Conservation (phyloP, 2,329 filamentous ascomycete species). For the Scedosporium apiospermum region DNA sequence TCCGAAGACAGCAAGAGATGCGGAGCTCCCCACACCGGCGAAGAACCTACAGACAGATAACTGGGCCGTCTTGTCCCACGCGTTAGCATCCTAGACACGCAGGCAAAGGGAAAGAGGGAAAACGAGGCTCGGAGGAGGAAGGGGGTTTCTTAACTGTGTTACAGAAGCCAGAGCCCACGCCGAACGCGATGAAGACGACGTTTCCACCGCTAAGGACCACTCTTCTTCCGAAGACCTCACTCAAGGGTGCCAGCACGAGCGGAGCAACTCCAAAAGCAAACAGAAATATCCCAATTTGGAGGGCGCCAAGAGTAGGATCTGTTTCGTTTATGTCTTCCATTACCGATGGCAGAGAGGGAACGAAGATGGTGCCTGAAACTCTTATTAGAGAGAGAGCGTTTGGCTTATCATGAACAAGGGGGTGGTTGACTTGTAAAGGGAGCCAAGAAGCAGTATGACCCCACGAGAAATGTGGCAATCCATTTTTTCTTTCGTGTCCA, state of each 20-base stretch:
- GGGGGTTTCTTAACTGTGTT: not conserved
- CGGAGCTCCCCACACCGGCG: conserved; percentile 3
- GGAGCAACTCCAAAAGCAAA: conserved; percentile 2
- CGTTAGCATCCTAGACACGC: not conserved
- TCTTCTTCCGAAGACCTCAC: conserved; percentile 5
- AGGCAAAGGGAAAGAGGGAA: not conserved
- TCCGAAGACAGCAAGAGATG: conserved; percentile 1
- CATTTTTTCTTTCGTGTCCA: conserved; percentile 1
- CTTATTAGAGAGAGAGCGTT: too few species aligned
- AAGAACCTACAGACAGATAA: conserved; percentile 4
- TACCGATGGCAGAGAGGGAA: not conserved
- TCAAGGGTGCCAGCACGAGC: conserved; percentile 5
- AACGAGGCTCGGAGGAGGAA: too few species aligned
- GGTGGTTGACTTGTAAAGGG: conserved; percentile 5
- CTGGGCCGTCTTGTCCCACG: not conserved
- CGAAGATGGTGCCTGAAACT: conserved; percentile 5
- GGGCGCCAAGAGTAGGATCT: not conserved
- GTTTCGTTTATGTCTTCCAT: not conserved
- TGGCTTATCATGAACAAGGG: not conserved
- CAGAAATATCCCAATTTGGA: conserved; percentile 5
- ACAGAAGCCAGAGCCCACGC: conserved; percentile 3
- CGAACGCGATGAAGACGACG: conserved; percentile 2
- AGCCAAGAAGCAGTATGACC: conserved; percentile 3
- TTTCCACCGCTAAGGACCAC: conserved; percentile 3
- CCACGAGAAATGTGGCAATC: conserved; percentile 1